A percentile compares a stretch with the other conserved stretches of the same genome.
These are phyloP conservation scores for Apiospora malaysiana DNA, from an alignment of 2,329 filamentous ascomycete species.

Conservation along the genomic window DNA sequence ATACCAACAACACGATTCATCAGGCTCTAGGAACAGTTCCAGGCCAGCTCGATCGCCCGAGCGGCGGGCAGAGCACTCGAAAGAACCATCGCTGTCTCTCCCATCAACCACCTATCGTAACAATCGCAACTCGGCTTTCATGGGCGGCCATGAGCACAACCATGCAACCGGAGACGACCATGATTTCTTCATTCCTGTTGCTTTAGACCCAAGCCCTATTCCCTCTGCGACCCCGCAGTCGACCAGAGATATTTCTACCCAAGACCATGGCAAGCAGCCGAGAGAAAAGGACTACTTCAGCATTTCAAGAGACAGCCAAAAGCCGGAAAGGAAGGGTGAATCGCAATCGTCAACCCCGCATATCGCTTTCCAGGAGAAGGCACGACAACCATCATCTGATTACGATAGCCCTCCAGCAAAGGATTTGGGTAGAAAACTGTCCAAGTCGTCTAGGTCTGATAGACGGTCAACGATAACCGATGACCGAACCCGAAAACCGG, in stretches of 20 bases:
- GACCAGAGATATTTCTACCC: constrained; percentile 50
- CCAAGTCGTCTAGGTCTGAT: constrained; percentile 47
- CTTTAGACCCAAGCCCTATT: constrained; percentile 71
- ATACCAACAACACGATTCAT: constrained; percentile 56
- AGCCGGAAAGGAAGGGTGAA: constrained; percentile 53
- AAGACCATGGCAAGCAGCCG: constrained; percentile 50
- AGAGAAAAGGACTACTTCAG: constrained; percentile 68
- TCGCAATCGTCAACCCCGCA: constrained; percentile 74
- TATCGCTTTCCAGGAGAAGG: constrained; percentile 89
- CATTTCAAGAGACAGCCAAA: constrained; percentile 45
- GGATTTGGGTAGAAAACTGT: constrained; percentile 53
- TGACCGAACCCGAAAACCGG: constrained; percentile 45
- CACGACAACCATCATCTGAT: constrained; percentile 67
- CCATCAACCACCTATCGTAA: constrained; percentile 80
- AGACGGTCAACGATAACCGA: constrained; percentile 41
- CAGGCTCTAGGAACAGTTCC: constrained; percentile 59
- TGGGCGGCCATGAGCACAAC: constrained; percentile 48
- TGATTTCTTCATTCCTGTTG: constrained; percentile 78
- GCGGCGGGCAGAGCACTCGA: constrained; percentile 48
- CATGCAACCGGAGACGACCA: constrained; percentile 62
- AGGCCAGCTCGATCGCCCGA: constrained; percentile 62
- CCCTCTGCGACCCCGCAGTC: constrained; percentile 61
- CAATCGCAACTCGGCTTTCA: constrained; percentile 74
- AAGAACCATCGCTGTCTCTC: constrained; percentile 68
- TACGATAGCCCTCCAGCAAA: constrained; percentile 61